These are phyloP conservation scores for Kitagawia praeruptora DNA, from an alignment of 129 eudicot genomes.

Conservation along the genomic window DNA sequence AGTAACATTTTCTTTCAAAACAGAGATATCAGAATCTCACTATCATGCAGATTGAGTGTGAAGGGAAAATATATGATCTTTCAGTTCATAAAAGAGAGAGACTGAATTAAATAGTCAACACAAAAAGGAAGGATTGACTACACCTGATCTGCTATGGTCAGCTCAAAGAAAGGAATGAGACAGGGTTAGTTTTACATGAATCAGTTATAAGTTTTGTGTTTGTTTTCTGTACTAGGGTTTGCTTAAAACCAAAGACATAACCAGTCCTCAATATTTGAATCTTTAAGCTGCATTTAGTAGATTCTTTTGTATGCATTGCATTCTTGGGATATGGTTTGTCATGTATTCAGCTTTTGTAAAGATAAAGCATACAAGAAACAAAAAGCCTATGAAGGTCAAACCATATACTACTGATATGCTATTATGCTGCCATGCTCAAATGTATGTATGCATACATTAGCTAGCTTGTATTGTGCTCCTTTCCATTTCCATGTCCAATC, in stretches of 20 bases:
- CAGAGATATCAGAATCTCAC: neutral
- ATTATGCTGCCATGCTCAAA: neutral
- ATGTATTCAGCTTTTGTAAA: neutral
- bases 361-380: neutral
- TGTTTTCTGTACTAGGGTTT: neutral
- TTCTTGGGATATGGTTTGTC: neutral
- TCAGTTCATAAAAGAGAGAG: neutral
- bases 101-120: neutral
- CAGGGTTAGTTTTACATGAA: neutral
- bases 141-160: neutral
- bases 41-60: neutral
- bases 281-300: neutral
- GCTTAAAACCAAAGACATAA: neutral
- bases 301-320: neutral
- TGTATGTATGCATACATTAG: no score
- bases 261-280: neutral
- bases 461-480: neutral
- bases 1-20: neutral
- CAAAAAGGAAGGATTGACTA: slow-evolving; percentile 3
- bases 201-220: neutral
- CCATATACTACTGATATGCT: neutral
- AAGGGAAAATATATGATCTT: neutral
- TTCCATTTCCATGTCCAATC: neutral
- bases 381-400: neutral
- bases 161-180: neutral